Base-by-base conservation (phyloP, 129 eudicot genomes). In the Escallonia herrerae region DNA sequence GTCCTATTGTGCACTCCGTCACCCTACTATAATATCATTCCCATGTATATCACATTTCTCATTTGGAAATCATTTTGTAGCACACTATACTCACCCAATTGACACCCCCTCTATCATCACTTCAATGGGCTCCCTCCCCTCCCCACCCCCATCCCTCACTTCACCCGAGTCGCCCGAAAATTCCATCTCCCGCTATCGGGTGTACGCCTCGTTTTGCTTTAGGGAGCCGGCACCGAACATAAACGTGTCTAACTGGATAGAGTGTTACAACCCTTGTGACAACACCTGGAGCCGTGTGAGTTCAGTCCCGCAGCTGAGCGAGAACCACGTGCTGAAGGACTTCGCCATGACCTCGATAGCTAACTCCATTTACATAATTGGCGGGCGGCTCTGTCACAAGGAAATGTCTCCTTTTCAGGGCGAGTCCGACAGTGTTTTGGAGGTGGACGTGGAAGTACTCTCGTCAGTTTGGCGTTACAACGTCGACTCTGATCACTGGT, bases 51-150 rank as follows among this genome's bases (percentile, higher is more conserved):
- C 50, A 64, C 69, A 45, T 64, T 64, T 49, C 58, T 15, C 49
- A 69, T 40, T 70, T 60, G 39, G 55, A 54, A 65, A 7, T 60
- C 56, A 69, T 53, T 22, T 65, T 63, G 62, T 57, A 38, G 42
- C 40, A 57, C 37, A 57, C 9, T 58, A n/a, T 40, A 39, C 63
- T 58, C 11, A 43, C 65, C 65, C 52, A 2, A 62, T 73, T 46
- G 44, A 50, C 69, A 52, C 51, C 54, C 46, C 37, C 37, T 15
- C 49, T 22, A 22, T 22, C 79, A 77, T n/a, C 77, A 73, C 63
- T 70, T 82, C 80, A 70, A 78, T 82, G 87, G 78, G 67, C 10
- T 74, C 83, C 0, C 61, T 82, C 42, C 63, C 77, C 46, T 67
- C 76, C 0, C 81, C 78, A 10, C 68, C 87, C 6, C 71, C 83